Base-by-base conservation (phyloP, 2,329 filamentous ascomycete genomes). In the Aspergillus eucalypticola region DNA sequence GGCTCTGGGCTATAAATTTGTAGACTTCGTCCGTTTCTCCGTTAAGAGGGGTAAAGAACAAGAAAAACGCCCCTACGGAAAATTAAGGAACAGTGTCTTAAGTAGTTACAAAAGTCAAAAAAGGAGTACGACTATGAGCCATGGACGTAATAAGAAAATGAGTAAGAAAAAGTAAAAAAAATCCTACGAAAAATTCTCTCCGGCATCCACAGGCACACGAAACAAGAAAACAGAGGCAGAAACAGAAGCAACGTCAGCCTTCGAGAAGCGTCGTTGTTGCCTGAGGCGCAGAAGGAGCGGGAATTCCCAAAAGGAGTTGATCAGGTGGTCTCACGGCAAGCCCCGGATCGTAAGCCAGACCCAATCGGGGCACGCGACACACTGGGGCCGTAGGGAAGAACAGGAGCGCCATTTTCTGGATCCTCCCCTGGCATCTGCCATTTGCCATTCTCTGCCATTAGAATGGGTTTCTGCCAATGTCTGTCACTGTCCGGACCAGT, bases 381-480 rank as follows among this genome's bases (percentile, higher is more conserved):
- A 48, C 58, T 61, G 63, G 63, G 55, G 58, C 60, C 52, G 41
- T 50, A 65, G 63, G 61, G 56, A 65, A 56, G 56, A 58, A 57
- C 57, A 65, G 56, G 63, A 65, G 56, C 60, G 42, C 50, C 58
- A 58, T 55, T 48, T 35, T 53, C 46, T 58, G 60, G 54, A 48
- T 58, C 55, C 60, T 58, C 55, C 57, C 54, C 58, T 48, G 23
- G 44, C 44, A 56, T 41, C 50, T 29, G 49, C 35, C 53, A 48
- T 39, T 60, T 29, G 52, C 35, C 53, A 48, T 39, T 60, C 42
- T 41, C 38, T 51, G 44, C 27, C 27, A 35, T 35, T 35, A 13
- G 11, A 5, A 35, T 11, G 11, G 32, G 32, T 35, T 35, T 35
- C 32, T 35, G 32, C 32, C 32, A 35, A 11, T 35, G 32, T 13